These are phyloP conservation scores for Neurospora tetrasperma DNA, from an alignment of 495 filamentous ascomycete genomes.

Conservation along the genomic window DNA sequence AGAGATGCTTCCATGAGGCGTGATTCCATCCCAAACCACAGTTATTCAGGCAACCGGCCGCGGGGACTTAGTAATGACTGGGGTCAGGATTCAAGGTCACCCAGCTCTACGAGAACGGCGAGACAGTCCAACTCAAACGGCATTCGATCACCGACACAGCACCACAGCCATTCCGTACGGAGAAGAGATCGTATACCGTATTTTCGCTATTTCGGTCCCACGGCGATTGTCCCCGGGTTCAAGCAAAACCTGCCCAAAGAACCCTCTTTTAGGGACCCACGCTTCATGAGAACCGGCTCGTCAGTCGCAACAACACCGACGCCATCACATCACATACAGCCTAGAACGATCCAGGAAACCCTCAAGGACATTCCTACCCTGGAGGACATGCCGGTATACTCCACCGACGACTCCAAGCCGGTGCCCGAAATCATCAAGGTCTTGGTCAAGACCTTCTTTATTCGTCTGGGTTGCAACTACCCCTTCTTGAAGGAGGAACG, in stretches of 20 bases:
- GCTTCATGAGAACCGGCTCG: neutral
- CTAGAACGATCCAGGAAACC: constrained; percentile 39
- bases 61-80: constrained; percentile 19
- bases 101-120: constrained; percentile 10
- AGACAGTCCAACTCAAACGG: constrained; percentile 21
- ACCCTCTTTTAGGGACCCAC: neutral
- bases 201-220: constrained; percentile 80
- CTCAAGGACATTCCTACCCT: constrained; percentile 55
- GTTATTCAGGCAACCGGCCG: constrained; percentile 6
- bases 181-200: constrained; percentile 63
- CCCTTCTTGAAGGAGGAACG: constrained; percentile 63
- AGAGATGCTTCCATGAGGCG: constrained; percentile 5
- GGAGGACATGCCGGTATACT: constrained; percentile 70
- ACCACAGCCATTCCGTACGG: constrained; percentile 25
- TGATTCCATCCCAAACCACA: constrained; percentile 18
- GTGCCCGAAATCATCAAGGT: constrained; percentile 62
- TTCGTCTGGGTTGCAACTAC: constrained; percentile 70
- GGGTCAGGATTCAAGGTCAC: constrained; percentile 19
- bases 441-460: constrained; percentile 68
- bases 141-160: constrained; percentile 31
- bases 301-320: constrained; percentile 10
- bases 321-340: constrained; percentile 14
- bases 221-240: constrained; percentile 83
- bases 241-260: constrained; percentile 62
- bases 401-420: constrained; percentile 54